phyloP scores from a whole-genome alignment of 2,329 filamentous ascomycete species.

The Cercospora sojina region DNA sequence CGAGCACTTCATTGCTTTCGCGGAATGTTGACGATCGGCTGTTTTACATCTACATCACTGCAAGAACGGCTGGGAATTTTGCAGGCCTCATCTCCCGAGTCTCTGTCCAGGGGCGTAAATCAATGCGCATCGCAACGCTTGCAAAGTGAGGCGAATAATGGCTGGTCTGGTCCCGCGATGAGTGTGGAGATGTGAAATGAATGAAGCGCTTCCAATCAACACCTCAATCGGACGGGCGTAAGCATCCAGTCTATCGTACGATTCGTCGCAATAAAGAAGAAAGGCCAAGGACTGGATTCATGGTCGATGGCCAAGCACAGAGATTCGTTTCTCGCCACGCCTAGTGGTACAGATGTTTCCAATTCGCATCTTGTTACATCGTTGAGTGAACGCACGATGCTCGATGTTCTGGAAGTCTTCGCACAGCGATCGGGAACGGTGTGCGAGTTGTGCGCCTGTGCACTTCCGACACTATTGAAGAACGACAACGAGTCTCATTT shows the following conservation, averaged over 20 bases:
- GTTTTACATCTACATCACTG: not conserved
- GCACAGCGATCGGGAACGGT: not conserved
- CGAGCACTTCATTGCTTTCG: not conserved
- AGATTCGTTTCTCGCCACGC: not conserved
- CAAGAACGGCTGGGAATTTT: not conserved
- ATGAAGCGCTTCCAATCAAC: not conserved
- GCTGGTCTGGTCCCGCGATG: not conserved
- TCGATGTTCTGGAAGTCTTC: not conserved
- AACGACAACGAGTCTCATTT: not conserved
- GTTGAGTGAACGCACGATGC: not conserved
- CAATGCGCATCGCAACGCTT: not conserved
- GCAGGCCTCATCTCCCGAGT: not conserved
- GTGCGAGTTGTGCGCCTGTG: not conserved
- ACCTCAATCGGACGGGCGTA: not conserved
- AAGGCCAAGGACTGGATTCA: not conserved
- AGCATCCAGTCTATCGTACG: not conserved
- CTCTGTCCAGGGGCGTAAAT: not conserved
- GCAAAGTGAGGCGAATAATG: not conserved
- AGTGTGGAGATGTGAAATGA: not conserved
- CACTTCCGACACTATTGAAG: not conserved
- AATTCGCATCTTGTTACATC: not conserved
- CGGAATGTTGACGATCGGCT: not conserved
- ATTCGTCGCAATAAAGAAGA: not conserved
- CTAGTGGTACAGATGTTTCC: not conserved
- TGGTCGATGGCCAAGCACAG: not conserved